These are phyloP conservation scores for Conidiobolus incongruus DNA, from an alignment of 371 early-diverging fungal species.

Conservation along the genomic window DNA sequence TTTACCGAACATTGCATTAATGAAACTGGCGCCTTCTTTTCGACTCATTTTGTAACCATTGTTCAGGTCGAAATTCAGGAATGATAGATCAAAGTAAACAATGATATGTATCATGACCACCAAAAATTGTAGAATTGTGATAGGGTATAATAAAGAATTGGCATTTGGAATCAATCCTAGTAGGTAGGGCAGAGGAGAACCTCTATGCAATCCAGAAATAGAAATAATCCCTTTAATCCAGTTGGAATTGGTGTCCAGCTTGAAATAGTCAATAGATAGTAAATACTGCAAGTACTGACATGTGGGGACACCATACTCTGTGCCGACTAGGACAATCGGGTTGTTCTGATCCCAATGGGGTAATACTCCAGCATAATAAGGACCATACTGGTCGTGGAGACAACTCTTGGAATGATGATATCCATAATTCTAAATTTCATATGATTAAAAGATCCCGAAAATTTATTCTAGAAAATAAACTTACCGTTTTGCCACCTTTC, in stretches of 20 bases:
- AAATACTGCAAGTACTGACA: slow-evolving; percentile 8
- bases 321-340: slow-evolving; percentile 8
- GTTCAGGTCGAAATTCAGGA: slow-evolving; percentile 2
- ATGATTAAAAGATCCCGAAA: not conserved
- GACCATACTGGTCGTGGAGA: slow-evolving; percentile 6
- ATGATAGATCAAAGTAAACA: slow-evolving; percentile 3
- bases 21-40: slow-evolving; percentile 2
- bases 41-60: not conserved
- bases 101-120: slow-evolving; percentile 5
- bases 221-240: slow-evolving; percentile 8
- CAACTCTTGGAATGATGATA: slow-evolving; percentile 4
- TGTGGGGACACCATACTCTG: slow-evolving; percentile 8
- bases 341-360: slow-evolving; percentile 6
- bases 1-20: slow-evolving; percentile 6
- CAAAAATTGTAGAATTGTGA: slow-evolving; percentile 6
- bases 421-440: slow-evolving; percentile 7
- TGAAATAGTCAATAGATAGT: slow-evolving; percentile 6
- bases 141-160: slow-evolving; percentile 5
- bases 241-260: slow-evolving; percentile 1
- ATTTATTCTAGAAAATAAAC: not conserved
- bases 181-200: slow-evolving; percentile 6
- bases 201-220: slow-evolving; percentile 6
- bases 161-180: slow-evolving; percentile 6
- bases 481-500: slow-evolving; percentile 7
- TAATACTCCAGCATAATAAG: slow-evolving; percentile 3